phyloP scores from a whole-genome alignment of 2,329 filamentous ascomycete species.

The Cercospora citrullina region DNA sequence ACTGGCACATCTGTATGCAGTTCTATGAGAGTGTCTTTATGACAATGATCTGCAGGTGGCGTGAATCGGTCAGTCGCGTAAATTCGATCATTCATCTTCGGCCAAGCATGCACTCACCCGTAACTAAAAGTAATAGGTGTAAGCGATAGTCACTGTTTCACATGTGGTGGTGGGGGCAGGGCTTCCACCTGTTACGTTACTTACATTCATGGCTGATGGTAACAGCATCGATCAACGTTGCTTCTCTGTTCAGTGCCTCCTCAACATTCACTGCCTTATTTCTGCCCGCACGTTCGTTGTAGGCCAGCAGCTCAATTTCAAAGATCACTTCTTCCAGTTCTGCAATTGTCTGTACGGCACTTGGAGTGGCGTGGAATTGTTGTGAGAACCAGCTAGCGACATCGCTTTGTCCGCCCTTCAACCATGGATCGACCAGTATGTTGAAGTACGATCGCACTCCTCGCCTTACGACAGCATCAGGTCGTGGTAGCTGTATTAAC shows the following conservation, averaged over 20 bases:
- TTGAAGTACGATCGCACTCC: conserved; percentile 60
- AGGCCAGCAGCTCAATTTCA: conserved; percentile 50
- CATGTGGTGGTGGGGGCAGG: too few species aligned
- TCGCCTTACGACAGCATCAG: conserved; percentile 45
- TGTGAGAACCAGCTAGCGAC: conserved; percentile 65
- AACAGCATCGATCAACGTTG: conserved; percentile 58
- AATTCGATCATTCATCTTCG: neutral
- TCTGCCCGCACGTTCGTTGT: conserved; percentile 29
- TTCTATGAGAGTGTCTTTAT: conserved; percentile 60
- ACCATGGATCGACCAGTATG: conserved; percentile 66
- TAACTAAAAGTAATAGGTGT: conserved; percentile 41
- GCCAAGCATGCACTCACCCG: conserved; percentile 30
- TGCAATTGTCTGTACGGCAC: conserved; percentile 55
- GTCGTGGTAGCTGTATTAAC: conserved; percentile 64
- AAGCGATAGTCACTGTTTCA: too few species aligned
- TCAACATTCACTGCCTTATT: conserved; percentile 9
- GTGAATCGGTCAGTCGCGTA: neutral
- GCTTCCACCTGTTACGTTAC: too few species aligned
- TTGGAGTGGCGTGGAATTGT: conserved; percentile 61
- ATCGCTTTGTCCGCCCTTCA: conserved; percentile 62
- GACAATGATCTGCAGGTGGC: conserved; percentile 58
- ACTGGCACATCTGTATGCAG: conserved; percentile 57
- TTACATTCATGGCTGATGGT: conserved; percentile 60
- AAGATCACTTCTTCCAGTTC: conserved; percentile 57
- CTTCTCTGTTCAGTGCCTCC: conserved; percentile 19